Base-by-base conservation (phyloP, 495 filamentous ascomycete species). In the Aspergillus heteromorphus region DNA sequence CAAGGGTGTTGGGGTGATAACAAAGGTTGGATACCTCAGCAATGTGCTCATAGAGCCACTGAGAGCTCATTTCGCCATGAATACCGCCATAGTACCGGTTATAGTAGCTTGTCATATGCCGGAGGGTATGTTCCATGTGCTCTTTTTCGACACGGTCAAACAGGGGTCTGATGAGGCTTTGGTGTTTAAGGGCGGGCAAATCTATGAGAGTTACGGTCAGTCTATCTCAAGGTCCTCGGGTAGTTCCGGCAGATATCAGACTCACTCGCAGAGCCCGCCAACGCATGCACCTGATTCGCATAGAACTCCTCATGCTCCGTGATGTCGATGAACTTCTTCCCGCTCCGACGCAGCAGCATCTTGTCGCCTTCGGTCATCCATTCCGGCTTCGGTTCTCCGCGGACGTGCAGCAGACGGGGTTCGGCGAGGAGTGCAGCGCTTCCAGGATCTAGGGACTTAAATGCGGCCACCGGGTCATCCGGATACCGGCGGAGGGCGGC, bases 281-380 rank as follows among this genome's bases (percentile, higher is more conserved):
- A 13, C 11, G 43, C 43, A 47, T 25, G 20, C 13, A 16, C 23
- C 43, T 29, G 43, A 13, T 27, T 23, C 9, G 43, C 43, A 6
- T 47, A 47, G 13, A 29, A 47, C 3, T 47, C 43, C 2, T 47
- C 20, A 17, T 47, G 43, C 7, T 47, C 43, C 4, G 43, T 47
- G 10, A 47, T 47, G 43, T 47, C 43, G 9, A 47, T 47, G 23
- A 47, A 47, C 21, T 47, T 47, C 21, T 47, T 25, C 2, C 43
- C 43, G 21, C 27, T 6, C 4, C 27, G 43, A n/a, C 43, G 43
- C 20, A 47, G 43, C 8, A 14, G 43, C 13, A 47, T 13, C 43
- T 47, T 47, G 43, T 47, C 43, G 21, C 43, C 43, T n/a, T 47
- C 43, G 43, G 43, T 47, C 43, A 47, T 47, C 43, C 43, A 47